Evolutionary conservation across 116 monocot species (phyloP).

Genomic region (Phalaenopsis hybrid): DNA sequence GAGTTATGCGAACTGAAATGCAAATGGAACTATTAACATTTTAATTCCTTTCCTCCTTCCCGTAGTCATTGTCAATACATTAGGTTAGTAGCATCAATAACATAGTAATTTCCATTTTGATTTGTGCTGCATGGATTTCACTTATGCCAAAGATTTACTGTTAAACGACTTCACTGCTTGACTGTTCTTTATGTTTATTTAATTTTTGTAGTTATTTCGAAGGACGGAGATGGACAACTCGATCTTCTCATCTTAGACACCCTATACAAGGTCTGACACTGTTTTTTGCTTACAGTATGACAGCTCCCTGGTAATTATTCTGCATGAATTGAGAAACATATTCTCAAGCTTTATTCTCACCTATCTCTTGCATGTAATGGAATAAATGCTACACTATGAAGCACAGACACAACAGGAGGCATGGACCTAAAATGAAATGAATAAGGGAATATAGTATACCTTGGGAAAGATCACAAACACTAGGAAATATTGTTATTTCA

Average conservation of each 20-base stretch:
- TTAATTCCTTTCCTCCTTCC: not conserved
- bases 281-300: slow-evolving; percentile 8
- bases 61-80: not conserved
- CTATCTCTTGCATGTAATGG: not conserved
- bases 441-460: not conserved
- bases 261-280: slow-evolving; percentile 55
- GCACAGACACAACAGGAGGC: not conserved
- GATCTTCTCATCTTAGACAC: slow-evolving; percentile 94
- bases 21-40: not conserved
- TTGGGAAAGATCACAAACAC: not conserved
- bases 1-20: not conserved
- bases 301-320: not conserved
- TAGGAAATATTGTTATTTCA: not conserved
- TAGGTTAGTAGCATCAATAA: not conserved
- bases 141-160: not conserved
- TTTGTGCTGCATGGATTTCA: not conserved
- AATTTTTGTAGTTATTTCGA: slow-evolving; percentile 69
- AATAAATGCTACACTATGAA: not conserved
- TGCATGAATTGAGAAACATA: not conserved
- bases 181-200: not conserved
- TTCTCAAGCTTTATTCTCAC: not conserved
- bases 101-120: not conserved
- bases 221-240: slow-evolving; percentile 66
- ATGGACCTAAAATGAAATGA: not conserved
- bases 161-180: not conserved